Base-by-base conservation (phyloP, 352 stramenopile genomes). In the Thraustochytrium sp. region DNA sequence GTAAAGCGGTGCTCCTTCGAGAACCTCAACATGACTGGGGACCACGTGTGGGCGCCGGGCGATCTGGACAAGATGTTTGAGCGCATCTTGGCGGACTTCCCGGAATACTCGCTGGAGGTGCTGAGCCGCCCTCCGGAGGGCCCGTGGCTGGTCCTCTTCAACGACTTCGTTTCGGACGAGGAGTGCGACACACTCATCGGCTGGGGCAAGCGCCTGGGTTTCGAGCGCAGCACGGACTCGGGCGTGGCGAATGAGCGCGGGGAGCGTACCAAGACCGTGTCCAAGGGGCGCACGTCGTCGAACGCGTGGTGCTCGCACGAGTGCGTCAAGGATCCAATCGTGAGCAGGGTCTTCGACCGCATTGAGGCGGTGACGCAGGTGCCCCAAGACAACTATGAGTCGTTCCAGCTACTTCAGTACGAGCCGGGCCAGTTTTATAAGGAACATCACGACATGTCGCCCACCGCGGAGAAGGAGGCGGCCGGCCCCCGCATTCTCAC, bases 401-500 rank as follows among this genome's bases (percentile, higher is more conserved):
- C 85, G 21, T 91, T 92, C 73, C 89, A 93, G 80, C 63, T 92
- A 2, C 72, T 93, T 26, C 36, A 87, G 16, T 93, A 93, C 73
- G 54, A 85, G 23, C 31, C 76, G 2, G 86, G 89, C 85, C 88
- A 93, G 82, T 91, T 88, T 48, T 93, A 93, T 87, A 83, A 84
- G 68, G 82, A 72, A 5, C 89, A 92, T 82, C 89, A 88, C 56
- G 85, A 88, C 64, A 80, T 80, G 53, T 9, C 55, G 9, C 75
- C 63, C 13, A 82, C 21, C 21, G 51, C 59, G 37, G 11, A 18
- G 9, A 11, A 56, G 23, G 61, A 84, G 18, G 37, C 42, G 16
- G 68, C 44, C 72, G 91, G 91, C 34, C 89, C 90, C 26, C 74
- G 91, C 5, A 90, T 93, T 44, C 85, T 94, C 38, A 94, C 91